Percentiles rank a stretch among this genome's conserved stretches.
These are phyloP conservation scores for Wickerhamomyces bovis DNA, from an alignment of 805 yeast species.

Conservation along the genomic window DNA sequence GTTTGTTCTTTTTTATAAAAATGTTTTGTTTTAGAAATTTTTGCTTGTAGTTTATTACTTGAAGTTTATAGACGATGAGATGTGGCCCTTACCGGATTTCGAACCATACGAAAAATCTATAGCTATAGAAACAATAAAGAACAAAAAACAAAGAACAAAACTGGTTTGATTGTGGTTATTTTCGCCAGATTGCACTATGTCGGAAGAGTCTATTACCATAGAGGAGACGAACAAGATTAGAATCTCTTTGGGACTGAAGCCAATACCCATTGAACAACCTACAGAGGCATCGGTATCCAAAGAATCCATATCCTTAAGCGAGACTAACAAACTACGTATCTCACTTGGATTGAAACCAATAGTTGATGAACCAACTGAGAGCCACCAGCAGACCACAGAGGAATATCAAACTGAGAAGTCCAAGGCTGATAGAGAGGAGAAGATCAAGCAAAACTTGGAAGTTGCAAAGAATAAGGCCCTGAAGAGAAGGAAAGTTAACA, in stretches of 20 bases:
- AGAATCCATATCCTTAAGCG: constrained; percentile 10
- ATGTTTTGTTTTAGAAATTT: background rate
- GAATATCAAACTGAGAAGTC: constrained; percentile 5
- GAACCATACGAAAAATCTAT: no score
- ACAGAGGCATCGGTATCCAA: background rate
- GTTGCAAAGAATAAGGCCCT: constrained; percentile 7
- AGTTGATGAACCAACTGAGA: background rate
- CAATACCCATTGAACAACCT: constrained; percentile 31
- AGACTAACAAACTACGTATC: constrained; percentile 18
- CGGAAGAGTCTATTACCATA: constrained; percentile 27
- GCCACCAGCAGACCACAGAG: constrained; percentile 10
- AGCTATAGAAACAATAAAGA: no score
- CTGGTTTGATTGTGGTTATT: no score
- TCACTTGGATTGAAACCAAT: constrained; percentile 23
- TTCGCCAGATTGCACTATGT: no score
- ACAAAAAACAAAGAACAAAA: no score
- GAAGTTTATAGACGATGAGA: background rate
- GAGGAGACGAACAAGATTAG: constrained; percentile 56
- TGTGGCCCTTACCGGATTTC: background rate
- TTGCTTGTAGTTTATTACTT: background rate
- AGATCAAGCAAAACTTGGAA: constrained; percentile 12
- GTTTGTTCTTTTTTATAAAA: background rate
- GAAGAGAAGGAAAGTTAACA: constrained; percentile 11
- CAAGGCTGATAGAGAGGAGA: constrained; percentile 5
- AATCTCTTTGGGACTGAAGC: constrained; percentile 45